These are phyloP conservation scores for Scalesia atractyloides DNA, from an alignment of 129 eudicot genomes.

Conservation along the genomic window DNA sequence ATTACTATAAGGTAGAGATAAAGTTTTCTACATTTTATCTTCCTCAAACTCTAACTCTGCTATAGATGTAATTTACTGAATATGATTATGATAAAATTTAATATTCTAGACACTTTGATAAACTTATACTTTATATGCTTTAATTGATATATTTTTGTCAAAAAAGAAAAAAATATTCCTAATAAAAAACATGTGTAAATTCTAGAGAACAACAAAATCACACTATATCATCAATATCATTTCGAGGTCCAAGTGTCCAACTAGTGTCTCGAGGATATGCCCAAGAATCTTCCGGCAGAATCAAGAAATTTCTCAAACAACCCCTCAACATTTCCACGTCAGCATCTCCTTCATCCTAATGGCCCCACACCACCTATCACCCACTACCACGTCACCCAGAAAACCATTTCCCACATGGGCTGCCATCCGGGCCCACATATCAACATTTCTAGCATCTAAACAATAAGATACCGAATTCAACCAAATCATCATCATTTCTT, in stretches of 20 bases:
- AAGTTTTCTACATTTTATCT: no score
- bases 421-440: conserved; percentile 11
- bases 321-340: conserved; percentile 29
- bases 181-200: no score
- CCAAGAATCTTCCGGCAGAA: conserved; percentile 36
- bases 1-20: no score
- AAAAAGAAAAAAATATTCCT: no score
- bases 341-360: conserved; percentile 19
- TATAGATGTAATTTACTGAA: no score
- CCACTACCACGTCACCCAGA: conserved; percentile 16
- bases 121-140: no score
- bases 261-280: conserved; percentile 15
- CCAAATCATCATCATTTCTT: conserved; percentile 32
- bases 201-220: no score
- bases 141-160: no score
- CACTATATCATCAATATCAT: no score
- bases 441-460: conserved; percentile 5
- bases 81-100: no score
- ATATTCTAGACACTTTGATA: no score
- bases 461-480: conserved; percentile 12
- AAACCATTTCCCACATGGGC: conserved; percentile 26
- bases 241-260: not conserved
- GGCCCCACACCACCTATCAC: conserved; percentile 7
- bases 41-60: no score
- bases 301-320: not conserved